A percentile compares a stretch with the other conserved stretches of the same genome.
Conservation (phyloP, 208 protist species). For the Ichthyophonus hoferi region DNA sequence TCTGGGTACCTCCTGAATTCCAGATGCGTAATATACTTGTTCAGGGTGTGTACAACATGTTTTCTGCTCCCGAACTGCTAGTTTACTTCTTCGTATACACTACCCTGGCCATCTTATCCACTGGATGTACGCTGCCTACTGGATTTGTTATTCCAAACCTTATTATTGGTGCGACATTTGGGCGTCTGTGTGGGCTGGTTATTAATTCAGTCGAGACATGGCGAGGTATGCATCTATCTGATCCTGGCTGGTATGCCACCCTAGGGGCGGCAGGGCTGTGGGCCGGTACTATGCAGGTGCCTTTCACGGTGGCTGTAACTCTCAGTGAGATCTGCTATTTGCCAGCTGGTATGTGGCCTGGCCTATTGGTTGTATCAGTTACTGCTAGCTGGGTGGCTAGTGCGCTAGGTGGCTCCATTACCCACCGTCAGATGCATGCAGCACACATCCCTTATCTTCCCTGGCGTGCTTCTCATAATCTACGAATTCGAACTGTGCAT, state of each 20-base stretch:
- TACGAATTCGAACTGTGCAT: neutral
- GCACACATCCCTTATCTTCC: neutral
- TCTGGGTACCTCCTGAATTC: neutral
- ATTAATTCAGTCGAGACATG: neutral
- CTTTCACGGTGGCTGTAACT: neutral
- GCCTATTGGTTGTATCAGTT: neutral
- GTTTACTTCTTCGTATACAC: neutral
- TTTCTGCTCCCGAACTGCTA: neutral
- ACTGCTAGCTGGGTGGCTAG: neutral
- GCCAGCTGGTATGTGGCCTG: neutral
- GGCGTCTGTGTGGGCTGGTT: neutral
- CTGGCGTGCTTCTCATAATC: neutral
- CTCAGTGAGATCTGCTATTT: neutral
- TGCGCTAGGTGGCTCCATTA: neutral
- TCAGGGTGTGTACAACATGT: neutral
- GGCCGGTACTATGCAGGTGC: neutral
- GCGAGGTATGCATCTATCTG: no score
- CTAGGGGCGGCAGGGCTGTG: neutral
- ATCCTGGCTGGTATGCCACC: neutral
- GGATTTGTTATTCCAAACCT: neutral
- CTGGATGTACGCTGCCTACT: neutral
- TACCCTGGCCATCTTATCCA: neutral
- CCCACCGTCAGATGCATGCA: neutral
- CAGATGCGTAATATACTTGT: neutral
- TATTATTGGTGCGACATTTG: neutral